Conservation (phyloP, 192 early-diverging fungal species). For the Rhizoclosmatium globosum region DNA sequence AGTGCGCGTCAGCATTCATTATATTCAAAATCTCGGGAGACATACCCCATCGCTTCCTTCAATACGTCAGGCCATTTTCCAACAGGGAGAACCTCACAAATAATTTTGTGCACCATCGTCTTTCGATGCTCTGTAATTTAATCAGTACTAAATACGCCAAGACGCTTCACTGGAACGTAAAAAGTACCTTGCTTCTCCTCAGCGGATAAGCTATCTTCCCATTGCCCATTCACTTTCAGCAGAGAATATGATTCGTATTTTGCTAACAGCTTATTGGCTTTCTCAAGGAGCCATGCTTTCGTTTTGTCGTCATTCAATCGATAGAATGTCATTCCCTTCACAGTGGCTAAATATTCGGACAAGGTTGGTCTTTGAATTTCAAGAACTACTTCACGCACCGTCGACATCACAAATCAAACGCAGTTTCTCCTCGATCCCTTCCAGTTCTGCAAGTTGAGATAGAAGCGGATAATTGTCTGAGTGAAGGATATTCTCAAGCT, state of each 20-base stretch:
- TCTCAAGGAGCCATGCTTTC: constrained; percentile 5
- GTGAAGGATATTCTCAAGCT: constrained; percentile 6
- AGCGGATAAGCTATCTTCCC: neutral
- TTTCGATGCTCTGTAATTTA: neutral
- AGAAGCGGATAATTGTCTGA: neutral
- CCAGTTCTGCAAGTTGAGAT: neutral
- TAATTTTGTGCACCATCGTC: neutral
- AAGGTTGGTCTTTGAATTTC: neutral
- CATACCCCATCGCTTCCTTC: constrained; percentile 17
- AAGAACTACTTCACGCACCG: neutral
- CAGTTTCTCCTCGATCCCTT: constrained; percentile 4
- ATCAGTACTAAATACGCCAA: neutral
- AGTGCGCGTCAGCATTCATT: neutral
- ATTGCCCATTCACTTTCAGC: constrained; percentile 18
- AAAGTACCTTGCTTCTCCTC: neutral
- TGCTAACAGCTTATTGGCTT: constrained; percentile 3
- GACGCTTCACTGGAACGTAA: no score
- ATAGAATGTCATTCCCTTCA: constrained; percentile 5
- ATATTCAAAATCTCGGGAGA: neutral
- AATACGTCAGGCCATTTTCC: constrained; percentile 1
- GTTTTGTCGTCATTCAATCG: constrained; percentile 23
- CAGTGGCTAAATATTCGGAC: neutral
- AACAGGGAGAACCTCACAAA: neutral
- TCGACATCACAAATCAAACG: constrained; percentile 5
- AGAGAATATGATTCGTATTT: constrained; percentile 4